These are phyloP conservation scores for Solanum chmielewskii DNA, from an alignment of 257 asterid genomes.

Conservation along the genomic window DNA sequence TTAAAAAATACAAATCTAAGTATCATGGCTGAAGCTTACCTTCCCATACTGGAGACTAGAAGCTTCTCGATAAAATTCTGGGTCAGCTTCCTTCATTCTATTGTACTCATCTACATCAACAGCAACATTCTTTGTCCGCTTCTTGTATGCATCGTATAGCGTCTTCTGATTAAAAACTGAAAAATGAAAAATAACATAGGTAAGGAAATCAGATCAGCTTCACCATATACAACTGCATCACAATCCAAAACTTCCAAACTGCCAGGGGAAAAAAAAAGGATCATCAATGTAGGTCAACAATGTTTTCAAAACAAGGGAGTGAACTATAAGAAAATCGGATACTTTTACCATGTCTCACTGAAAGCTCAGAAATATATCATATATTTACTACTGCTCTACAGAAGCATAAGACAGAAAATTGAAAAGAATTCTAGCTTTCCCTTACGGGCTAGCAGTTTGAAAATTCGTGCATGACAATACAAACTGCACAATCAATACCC, in stretches of 20 bases:
- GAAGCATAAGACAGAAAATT: neutral
- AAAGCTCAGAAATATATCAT: neutral
- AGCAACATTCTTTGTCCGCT: slow-evolving; percentile 54
- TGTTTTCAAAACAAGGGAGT: neutral
- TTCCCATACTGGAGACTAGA: slow-evolving; percentile 98
- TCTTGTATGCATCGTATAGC: slow-evolving; percentile 77
- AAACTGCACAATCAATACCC: neutral
- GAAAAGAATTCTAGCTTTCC: neutral
- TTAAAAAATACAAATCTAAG: neutral
- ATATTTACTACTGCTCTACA: neutral
- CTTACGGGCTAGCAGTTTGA: neutral
- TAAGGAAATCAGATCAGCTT: neutral
- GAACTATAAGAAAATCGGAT: neutral
- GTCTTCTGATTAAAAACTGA: slow-evolving; percentile 88
- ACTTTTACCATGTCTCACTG: neutral
- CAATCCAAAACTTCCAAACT: neutral
- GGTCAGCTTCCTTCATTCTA: slow-evolving; percentile 79
- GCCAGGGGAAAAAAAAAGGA: neutral
- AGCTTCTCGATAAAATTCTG: slow-evolving; percentile 89
- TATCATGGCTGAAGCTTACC: slow-evolving; percentile 15
- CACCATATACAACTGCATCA: neutral
- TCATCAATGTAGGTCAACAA: neutral
- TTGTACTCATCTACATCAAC: slow-evolving; percentile 65
- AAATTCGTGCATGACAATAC: neutral
- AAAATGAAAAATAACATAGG: neutral